These are phyloP conservation scores for Candida gorgasii DNA, from an alignment of 805 yeast species.

Conservation along the genomic window DNA sequence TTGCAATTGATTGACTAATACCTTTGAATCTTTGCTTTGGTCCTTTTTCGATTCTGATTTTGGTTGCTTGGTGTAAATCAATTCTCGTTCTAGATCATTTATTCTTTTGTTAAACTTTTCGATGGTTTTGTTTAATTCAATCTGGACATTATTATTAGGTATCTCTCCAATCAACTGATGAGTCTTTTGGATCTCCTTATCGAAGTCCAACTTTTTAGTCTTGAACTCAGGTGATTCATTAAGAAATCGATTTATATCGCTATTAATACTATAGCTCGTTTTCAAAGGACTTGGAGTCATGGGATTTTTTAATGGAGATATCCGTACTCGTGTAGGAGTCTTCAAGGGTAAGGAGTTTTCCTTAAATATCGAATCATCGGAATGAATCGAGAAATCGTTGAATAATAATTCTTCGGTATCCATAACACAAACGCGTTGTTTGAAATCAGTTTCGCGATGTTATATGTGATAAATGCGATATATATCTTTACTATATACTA, in stretches of 20 bases:
- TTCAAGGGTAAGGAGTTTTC: constrained; percentile 1
- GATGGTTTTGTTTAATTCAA: constrained; percentile 27
- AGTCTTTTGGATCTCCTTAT: constrained; percentile 24
- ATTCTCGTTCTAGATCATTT: constrained; percentile 6
- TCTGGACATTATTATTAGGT: constrained; percentile 25
- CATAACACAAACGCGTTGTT: constrained; percentile 4
- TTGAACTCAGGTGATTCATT: not conserved
- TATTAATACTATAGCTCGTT: constrained; percentile 4
- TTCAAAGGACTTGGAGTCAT: constrained; percentile 9
- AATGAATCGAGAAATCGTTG: constrained; percentile 15
- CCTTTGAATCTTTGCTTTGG: not conserved
- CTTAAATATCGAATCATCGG: constrained; percentile 18
- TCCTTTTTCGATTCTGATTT: constrained; percentile 9
- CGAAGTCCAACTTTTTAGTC: too few relatives aligned
- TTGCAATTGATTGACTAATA: constrained; percentile 15
- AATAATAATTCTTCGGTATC: constrained; percentile 5
- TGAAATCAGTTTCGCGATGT: not conserved
- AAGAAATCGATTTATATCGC: constrained; percentile 5
- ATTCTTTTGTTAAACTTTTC: constrained; percentile 20
- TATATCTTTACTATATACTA: too few relatives aligned
- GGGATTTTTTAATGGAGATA: constrained; percentile 11
- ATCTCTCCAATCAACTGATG: constrained; percentile 27
- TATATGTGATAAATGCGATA: too few relatives aligned
- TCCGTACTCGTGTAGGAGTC: constrained; percentile 1
- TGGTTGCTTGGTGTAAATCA: not conserved